phyloP scores from a whole-genome alignment of 768 basidiomycete species.

The Pleurotus tuber-regium region DNA sequence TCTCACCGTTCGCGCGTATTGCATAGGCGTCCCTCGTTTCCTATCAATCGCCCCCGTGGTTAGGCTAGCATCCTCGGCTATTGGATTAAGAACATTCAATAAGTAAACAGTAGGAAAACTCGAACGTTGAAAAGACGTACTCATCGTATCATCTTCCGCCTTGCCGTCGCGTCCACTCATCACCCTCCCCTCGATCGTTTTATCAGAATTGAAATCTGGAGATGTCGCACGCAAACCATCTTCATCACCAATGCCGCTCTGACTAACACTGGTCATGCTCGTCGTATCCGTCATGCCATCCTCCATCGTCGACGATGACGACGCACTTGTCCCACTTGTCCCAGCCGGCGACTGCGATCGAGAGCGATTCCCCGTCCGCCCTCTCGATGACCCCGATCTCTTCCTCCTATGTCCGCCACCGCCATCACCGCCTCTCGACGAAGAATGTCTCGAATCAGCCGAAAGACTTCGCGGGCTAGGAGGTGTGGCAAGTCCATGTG shows the following conservation, averaged over 20 bases:
- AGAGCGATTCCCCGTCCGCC: slow-evolving; percentile 23
- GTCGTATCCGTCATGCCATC: slow-evolving; percentile 9
- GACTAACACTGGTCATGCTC: slow-evolving; percentile 3
- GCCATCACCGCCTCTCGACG: slow-evolving; percentile 31
- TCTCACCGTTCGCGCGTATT: slow-evolving; percentile 14
- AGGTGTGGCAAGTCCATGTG: slow-evolving; percentile 64
- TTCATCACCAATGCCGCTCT: slow-evolving; percentile 3
- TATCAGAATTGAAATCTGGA: background rate
- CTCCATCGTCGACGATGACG: no score
- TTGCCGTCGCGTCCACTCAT: background rate
- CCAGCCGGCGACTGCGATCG: slow-evolving; percentile 22
- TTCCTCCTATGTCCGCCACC: no score
- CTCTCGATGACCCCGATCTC: slow-evolving; percentile 31
- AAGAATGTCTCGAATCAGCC: slow-evolving; percentile 46
- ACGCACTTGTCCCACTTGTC: slow-evolving; percentile 12
- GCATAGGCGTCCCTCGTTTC: slow-evolving; percentile 3
- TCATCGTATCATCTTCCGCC: background rate
- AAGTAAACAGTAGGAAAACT: slow-evolving; percentile 2
- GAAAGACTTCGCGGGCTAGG: slow-evolving; percentile 74
- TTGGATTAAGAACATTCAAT: slow-evolving; percentile 2
- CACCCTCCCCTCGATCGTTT: background rate
- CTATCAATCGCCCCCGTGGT: slow-evolving; percentile 6
- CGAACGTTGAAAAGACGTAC: background rate
- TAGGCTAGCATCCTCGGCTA: slow-evolving; percentile 1
- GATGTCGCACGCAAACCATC: background rate